Base-by-base conservation (phyloP, 2,329 filamentous ascomycete genomes). In the Teratosphaeriaceae sp. region DNA sequence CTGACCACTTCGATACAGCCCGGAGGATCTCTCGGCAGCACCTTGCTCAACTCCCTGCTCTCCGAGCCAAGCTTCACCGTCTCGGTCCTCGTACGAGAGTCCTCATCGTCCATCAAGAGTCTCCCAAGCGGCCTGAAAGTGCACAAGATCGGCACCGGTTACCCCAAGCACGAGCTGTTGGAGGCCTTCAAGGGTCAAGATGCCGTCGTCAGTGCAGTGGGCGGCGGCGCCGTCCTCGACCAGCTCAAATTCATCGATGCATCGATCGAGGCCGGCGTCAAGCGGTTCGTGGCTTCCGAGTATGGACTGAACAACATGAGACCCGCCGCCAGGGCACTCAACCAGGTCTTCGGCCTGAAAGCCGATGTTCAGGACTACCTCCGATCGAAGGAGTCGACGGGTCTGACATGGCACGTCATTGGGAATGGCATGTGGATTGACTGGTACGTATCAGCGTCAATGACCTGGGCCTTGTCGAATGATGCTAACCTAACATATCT, bases 331-430 rank as follows among this genome's bases (percentile, higher is more conserved):
- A 18, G 30, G 16, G 30, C 16, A 18, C 7, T 34, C 7, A 26
- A 18, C 23, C 7, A 7, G 7, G 8, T 34, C 7, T 34, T 34
- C 30, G 30, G 15, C 8, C 6, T 7, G 12, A 34, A 34, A 15
- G 30, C 7, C 11, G 8, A 34, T 6, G 8, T 34, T 16, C 9
- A 7, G 12, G 30, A 34, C 7, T 11, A 34, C 8, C 30, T 18
- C 16, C 9, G 15, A 18, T 34, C 16, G 6, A 34, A 34, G 30
- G 23, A 24, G 37, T 39, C 23, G 11, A 27, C 37, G 5, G 37
- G 20, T 8, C 18, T 39, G n/a, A 39, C 20, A 4, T 39, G 37
- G 37, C 20, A 39, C 23, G 19, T 21, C 23, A 39, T 39, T 27
- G 23, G 20, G 6, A 24, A 21, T 27, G 37, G 37, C 8, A 27